Base-by-base conservation (phyloP, 2,329 filamentous ascomycete genomes). In the Aspergillus ustus region DNA sequence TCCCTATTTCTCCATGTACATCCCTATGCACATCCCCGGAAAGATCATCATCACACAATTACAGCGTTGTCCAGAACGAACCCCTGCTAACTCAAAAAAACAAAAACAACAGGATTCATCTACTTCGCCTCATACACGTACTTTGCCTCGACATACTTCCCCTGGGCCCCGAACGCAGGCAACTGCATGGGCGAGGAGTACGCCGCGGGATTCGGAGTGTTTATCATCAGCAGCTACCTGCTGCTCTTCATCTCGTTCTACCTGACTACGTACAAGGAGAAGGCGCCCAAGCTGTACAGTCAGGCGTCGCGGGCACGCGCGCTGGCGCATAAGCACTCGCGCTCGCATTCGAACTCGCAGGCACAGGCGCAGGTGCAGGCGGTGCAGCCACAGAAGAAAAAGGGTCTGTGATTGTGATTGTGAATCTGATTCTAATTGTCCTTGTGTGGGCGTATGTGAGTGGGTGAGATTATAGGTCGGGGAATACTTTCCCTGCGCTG, bases 201-300 rank as follows among this genome's bases (percentile, higher is more conserved):
- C 73, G 94, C 94, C 49, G 94, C 94, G 43, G 91, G 97, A 73
- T 86, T 93, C 62, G 94, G 94, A 69, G 96, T 97, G 70, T 91
- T 85, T 67, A 96, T 97, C 73, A 85, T 99, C 76, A 93, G 88
- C 81, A 96, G 92, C 31, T 98, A 98, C 87, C 87, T 99, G 62
- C 85, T 98, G 66, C 91, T 99, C 69, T 99, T 99, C 88, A 96
- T 99, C 82, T 94, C 91, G 53, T 99, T 99, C 89, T 99, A 98
- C 86, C 85, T 96, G 70, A 93, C 93, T 68, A 99, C 94, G 63
- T 99, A 99, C 77, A 87, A 87, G 5, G n/a, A 40, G 11, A 44
- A 51, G 40, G 59, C 48, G 2, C 59, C 59, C 17, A 49, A 43
- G 40, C 34, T 56, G 53, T 57, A 25, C 11, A 56, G 19, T 7